Conservation (phyloP, 352 stramenopile genomes). For the Pythium apleroticum region DNA sequence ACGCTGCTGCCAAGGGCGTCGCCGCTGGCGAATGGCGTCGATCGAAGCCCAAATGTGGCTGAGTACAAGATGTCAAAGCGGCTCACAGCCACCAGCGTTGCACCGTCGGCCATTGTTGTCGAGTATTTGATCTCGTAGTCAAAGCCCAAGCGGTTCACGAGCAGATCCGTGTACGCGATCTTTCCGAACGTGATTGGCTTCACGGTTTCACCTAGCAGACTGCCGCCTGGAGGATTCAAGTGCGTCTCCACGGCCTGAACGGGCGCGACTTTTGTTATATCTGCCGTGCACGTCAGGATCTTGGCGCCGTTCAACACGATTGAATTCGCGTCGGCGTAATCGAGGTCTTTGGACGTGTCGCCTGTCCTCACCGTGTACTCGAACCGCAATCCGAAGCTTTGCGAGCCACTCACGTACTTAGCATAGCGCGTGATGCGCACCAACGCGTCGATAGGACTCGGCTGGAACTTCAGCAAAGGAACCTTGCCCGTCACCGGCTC, state of each 20-base stretch:
- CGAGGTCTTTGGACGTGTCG: conserved; percentile 58
- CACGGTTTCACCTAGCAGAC: conserved; percentile 37
- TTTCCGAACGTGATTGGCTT: conserved; percentile 61
- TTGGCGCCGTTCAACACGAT: conserved; percentile 65
- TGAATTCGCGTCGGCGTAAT: conserved; percentile 59
- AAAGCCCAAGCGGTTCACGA: conserved; percentile 71
- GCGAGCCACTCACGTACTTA: conserved; percentile 55
- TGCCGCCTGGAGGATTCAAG: conserved; percentile 71
- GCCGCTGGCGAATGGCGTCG: conserved; percentile 49
- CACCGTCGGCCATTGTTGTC: conserved; percentile 34
- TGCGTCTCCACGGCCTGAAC: conserved; percentile 68
- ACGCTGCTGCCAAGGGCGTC: conserved; percentile 65
- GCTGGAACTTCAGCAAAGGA: conserved; percentile 58
- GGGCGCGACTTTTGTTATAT: conserved; percentile 27
- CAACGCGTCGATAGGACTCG: conserved; percentile 35
- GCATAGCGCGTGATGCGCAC: conserved; percentile 57
- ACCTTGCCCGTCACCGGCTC: conserved; percentile 30
- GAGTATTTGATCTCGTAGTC: conserved; percentile 66
- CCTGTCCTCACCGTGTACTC: conserved; percentile 76
- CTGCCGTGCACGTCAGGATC: conserved; percentile 66
- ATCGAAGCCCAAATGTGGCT: conserved; percentile 63
- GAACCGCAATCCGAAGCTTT: conserved; percentile 53
- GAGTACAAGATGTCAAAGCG: conserved; percentile 74
- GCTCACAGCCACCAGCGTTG: conserved; percentile 48
- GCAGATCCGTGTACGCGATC: conserved; percentile 63